phyloP scores from a whole-genome alignment of 345 rosid species.

The Arabidopsis arenosa region DNA sequence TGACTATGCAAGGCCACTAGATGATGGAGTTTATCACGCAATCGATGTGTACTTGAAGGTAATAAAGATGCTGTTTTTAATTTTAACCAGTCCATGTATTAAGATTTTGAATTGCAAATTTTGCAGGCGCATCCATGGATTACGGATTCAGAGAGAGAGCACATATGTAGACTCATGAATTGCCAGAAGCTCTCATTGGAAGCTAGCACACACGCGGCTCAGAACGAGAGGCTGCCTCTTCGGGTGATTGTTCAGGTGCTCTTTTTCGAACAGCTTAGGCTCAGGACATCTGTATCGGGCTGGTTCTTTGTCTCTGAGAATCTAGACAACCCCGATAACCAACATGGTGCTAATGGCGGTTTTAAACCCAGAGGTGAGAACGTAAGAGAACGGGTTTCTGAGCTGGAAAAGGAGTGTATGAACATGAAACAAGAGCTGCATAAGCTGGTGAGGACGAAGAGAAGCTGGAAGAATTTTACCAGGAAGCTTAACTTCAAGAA shows the following conservation, averaged over 20 bases:
- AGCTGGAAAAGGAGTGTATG: conserved; percentile 72
- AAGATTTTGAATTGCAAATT: neutral
- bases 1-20: conserved; percentile 68
- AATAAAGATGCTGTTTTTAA: neutral
- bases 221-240: conserved; percentile 81
- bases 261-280: conserved; percentile 77
- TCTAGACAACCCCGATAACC: conserved; percentile 56
- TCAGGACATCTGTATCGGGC: conserved; percentile 71
- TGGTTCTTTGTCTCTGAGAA: conserved; percentile 79
- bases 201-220: conserved; percentile 89
- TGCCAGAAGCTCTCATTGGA: conserved; percentile 85
- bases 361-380: conserved; percentile 42
- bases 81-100: neutral
- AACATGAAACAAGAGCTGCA: conserved; percentile 71
- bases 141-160: conserved; percentile 76
- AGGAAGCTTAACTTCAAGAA: conserved; percentile 58
- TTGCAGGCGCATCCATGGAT: conserved; percentile 83
- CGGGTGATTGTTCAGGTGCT: conserved; percentile 80
- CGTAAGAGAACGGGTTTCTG: conserved; percentile 63
- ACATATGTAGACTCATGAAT: conserved; percentile 76
- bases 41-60: conserved; percentile 81
- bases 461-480: conserved; percentile 64
- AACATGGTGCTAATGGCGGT: conserved; percentile 40
- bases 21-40: conserved; percentile 78
- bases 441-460: conserved; percentile 60